phyloP scores from a whole-genome alignment of 176 grass and related monocot genomes.

The Cenchrus fungigraminus region DNA sequence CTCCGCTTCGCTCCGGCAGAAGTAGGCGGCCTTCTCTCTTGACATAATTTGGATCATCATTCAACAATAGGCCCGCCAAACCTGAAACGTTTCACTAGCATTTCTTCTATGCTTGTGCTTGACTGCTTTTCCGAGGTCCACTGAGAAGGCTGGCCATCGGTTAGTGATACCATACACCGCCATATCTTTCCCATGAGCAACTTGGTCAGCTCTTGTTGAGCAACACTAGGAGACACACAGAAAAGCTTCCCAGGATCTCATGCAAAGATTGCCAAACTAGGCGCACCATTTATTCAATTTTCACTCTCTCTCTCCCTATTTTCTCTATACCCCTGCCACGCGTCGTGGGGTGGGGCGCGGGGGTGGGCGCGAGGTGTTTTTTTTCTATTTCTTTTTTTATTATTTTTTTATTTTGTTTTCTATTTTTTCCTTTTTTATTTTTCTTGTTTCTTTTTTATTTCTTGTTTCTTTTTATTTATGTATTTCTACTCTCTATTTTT shows the following conservation, averaged over 20 bases:
- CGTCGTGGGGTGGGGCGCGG: too few species aligned
- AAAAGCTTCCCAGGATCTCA: neutral
- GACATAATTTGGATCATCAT: too few species aligned
- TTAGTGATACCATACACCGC: neutral
- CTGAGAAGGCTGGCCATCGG: constrained; percentile 11
- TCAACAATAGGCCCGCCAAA: constrained; percentile 1
- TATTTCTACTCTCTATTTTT: too few species aligned
- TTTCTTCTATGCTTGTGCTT: neutral
- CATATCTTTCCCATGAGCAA: neutral
- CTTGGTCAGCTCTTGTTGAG: constrained; percentile 3
- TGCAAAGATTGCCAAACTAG: constrained; percentile 31
- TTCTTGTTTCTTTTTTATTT: too few species aligned
- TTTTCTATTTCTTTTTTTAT: too few species aligned
- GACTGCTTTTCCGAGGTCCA: neutral
- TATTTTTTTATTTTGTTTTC: too few species aligned
- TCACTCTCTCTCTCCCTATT: neutral
- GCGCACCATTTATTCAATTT: neutral
- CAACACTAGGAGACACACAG: neutral
- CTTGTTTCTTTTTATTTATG: too few species aligned
- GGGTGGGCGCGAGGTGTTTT: too few species aligned
- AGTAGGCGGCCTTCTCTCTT: too few species aligned
- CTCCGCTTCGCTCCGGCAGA: too few species aligned
- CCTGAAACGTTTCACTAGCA: neutral
- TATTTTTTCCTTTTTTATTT: too few species aligned
- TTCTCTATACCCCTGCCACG: neutral